phyloP scores from a whole-genome alignment of 441 rosid species.

The Brassica balearica region DNA sequence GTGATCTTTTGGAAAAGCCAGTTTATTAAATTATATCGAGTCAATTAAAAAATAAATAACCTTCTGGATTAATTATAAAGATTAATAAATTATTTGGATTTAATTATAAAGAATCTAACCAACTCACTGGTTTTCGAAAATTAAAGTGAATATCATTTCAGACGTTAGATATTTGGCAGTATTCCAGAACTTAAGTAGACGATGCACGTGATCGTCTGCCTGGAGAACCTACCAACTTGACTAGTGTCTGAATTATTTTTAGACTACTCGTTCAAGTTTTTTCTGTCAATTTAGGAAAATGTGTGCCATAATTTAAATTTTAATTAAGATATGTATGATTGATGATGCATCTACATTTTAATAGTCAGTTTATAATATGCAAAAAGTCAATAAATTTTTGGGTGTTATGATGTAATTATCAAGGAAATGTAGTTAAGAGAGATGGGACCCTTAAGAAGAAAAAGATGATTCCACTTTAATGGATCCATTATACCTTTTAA shows the following conservation, averaged over 20 bases:
- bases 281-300: constrained; percentile 21
- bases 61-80: not conserved
- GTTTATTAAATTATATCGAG: no score
- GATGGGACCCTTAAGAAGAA: constrained; percentile 23
- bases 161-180: constrained; percentile 28
- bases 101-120: not conserved
- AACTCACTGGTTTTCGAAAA: not conserved
- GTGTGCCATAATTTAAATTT: constrained; percentile 6
- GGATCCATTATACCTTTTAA: constrained; percentile 8
- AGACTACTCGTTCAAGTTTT: not conserved
- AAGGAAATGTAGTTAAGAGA: constrained; percentile 21
- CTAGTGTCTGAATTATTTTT: constrained; percentile 32
- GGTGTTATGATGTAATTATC: constrained; percentile 27
- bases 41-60: no score
- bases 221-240: constrained; percentile 43
- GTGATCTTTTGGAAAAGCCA: no score
- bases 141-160: constrained; percentile 3
- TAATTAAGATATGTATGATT: not conserved
- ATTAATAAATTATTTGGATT: not conserved
- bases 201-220: constrained; percentile 41
- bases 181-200: constrained; percentile 20
- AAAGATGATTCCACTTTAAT: constrained; percentile 31
- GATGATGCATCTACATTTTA: not conserved
- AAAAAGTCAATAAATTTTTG: not conserved
- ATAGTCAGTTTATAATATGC: not conserved